These are phyloP conservation scores for Gossypium davidsonii DNA, from an alignment of 441 rosid species.

Conservation along the genomic window DNA sequence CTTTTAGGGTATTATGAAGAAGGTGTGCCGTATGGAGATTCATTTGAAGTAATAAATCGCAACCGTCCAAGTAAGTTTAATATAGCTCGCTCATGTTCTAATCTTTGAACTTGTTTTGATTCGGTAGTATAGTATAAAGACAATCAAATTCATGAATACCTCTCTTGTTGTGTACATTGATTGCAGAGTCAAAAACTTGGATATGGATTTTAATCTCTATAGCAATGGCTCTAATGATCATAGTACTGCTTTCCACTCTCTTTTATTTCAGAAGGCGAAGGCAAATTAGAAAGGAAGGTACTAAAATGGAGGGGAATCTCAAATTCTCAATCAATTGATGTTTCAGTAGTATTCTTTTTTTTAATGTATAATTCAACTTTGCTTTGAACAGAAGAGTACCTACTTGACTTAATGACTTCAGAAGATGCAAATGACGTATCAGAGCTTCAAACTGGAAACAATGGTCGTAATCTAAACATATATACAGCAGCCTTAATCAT, in stretches of 20 bases:
- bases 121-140: neutral
- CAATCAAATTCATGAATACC: neutral
- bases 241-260: neutral
- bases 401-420: neutral
- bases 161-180: neutral
- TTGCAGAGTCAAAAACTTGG: neutral
- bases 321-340: too few species aligned
- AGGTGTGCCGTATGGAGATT: neutral
- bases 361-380: neutral
- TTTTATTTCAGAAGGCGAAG: neutral
- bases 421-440: neutral
- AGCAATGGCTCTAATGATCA: neutral
- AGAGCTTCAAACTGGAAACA: conserved; percentile 2
- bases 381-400: neutral
- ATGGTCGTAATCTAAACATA: neutral
- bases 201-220: neutral
- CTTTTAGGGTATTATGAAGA: neutral
- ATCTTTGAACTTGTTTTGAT: neutral
- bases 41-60: neutral
- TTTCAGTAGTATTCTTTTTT: neutral
- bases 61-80: neutral
- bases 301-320: neutral
- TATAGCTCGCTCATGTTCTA: neutral
- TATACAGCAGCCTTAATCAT: neutral
- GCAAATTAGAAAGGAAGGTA: neutral